These are phyloP conservation scores for Dioscorea zingiberensis DNA, from an alignment of 106 monocot species.

Conservation along the genomic window DNA sequence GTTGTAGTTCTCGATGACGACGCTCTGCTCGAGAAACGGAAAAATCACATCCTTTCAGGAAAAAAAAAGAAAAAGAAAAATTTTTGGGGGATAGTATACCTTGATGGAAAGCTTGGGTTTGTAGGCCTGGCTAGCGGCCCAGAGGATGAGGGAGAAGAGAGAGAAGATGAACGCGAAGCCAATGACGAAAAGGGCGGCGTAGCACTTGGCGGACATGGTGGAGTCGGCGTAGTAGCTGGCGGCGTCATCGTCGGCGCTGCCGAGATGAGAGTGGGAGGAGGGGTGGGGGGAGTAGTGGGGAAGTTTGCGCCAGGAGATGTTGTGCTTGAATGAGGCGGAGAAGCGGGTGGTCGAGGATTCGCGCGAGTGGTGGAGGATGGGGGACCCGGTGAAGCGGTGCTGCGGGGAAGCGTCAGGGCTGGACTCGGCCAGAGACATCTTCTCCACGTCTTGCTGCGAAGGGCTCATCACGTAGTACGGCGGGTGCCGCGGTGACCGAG, in stretches of 20 bases:
- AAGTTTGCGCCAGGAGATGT: conserved; percentile 40
- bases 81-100: conserved; percentile 24
- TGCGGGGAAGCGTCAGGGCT: conserved; percentile 52
- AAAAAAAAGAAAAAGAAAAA: background rate
- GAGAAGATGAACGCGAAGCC: conserved; percentile 59
- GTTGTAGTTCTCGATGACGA: conserved; percentile 75
- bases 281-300: too few species aligned
- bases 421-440: conserved; percentile 47
- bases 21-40: conserved; percentile 31
- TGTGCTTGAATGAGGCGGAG: conserved; percentile 54
- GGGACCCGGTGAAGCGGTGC: conserved; percentile 33
- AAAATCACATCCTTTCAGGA: background rate
- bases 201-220: conserved; percentile 30
- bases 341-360: conserved; percentile 74
- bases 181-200: conserved; percentile 36
- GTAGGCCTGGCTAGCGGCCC: conserved; percentile 75
- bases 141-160: conserved; percentile 79
- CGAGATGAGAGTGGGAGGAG: background rate
- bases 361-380: conserved; percentile 64
- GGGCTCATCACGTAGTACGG: background rate
- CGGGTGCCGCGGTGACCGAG: too few species aligned
- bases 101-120: conserved; percentile 52
- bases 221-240: conserved; percentile 11
- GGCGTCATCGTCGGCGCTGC: conserved; percentile 12
- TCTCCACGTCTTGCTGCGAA: too few species aligned